Conservation (phyloP, 2,329 filamentous ascomycete genomes). For the Ophiosphaerella herpotricha region DNA sequence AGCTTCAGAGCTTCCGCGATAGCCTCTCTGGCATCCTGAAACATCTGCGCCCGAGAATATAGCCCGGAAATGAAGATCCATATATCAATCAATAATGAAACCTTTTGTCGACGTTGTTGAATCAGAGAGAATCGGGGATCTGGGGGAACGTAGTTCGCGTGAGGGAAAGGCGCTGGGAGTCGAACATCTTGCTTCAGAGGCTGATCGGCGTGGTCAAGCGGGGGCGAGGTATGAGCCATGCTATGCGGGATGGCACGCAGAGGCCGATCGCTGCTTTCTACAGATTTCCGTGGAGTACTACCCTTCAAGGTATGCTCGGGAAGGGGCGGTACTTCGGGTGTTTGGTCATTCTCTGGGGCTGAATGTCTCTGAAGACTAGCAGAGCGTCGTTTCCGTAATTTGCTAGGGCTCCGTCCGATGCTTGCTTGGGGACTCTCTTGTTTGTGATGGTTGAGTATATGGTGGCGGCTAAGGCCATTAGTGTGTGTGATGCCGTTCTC, state of each 20-base stretch:
- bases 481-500: conserved; percentile 54
- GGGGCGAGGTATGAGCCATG: conserved; percentile 42
- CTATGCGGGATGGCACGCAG: conserved; percentile 50
- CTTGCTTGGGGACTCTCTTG: conserved; percentile 40
- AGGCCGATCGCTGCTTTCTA: conserved; percentile 41
- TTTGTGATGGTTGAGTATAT: conserved; percentile 41
- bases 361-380: conserved; percentile 43
- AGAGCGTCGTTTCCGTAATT: conserved; percentile 46
- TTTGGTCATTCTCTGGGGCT: conserved; percentile 20
- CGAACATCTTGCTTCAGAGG: conserved; percentile 51
- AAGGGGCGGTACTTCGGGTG: conserved; percentile 17
- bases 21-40: conserved; percentile 78
- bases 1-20: conserved; percentile 81
- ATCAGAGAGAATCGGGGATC: conserved; percentile 56
- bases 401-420: conserved; percentile 45
- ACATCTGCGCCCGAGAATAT: conserved; percentile 80
- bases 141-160: conserved; percentile 37
- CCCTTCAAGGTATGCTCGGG: conserved; percentile 25
- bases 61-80: conserved; percentile 91
- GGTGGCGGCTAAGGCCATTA: conserved; percentile 43
- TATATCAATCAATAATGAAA: conserved; percentile 70
- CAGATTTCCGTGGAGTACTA: conserved; percentile 30
- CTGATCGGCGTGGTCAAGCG: conserved; percentile 47
- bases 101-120: conserved; percentile 60
- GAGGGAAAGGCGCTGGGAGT: conserved; percentile 48